Conservation (phyloP, 1,139 yeast genomes). For the Hansenula anomala region DNA sequence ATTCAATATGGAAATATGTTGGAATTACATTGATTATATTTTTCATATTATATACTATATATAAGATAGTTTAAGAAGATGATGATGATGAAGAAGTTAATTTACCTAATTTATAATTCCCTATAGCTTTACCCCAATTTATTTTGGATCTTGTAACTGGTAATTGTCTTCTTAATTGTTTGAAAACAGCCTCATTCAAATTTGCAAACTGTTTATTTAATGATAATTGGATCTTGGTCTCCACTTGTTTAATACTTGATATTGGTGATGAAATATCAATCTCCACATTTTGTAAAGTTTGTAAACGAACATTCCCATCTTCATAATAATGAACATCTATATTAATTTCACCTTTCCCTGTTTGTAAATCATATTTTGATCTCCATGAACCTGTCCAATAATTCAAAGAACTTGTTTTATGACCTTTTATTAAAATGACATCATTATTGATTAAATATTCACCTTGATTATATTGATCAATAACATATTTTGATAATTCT, state of each 20-base stretch:
- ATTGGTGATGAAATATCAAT: not conserved
- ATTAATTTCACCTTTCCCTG: slow-evolving; percentile 46
- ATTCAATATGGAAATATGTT: slow-evolving; percentile 51
- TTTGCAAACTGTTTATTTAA: slow-evolving; percentile 62
- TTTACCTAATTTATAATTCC: slow-evolving; percentile 84
- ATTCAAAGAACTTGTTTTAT: slow-evolving; percentile 68
- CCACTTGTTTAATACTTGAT: slow-evolving; percentile 45
- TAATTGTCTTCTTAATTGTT: slow-evolving; percentile 79
- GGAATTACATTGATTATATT: slow-evolving; percentile 55
- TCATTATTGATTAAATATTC: slow-evolving; percentile 4
- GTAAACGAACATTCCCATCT: slow-evolving; percentile 89
- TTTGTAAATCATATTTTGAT: slow-evolving; percentile 48
- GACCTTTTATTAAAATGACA: slow-evolving; percentile 59
- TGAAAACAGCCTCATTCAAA: slow-evolving; percentile 77
- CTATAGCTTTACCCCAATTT: slow-evolving; percentile 94
- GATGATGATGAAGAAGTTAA: too few relatives aligned
- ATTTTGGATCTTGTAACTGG: slow-evolving; percentile 90
- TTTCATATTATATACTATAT: slow-evolving; percentile 63
- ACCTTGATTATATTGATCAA: slow-evolving; percentile 41
- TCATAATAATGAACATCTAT: slow-evolving; percentile 90
- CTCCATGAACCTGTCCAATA: slow-evolving; percentile 92
- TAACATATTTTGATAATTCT: slow-evolving; percentile 30
- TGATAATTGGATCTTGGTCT: slow-evolving; percentile 53
- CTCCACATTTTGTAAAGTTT: slow-evolving; percentile 41
- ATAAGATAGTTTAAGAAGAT: slow-evolving; percentile 39